phyloP scores from a whole-genome alignment of 1,139 yeast genomes.

The Kodamaea arcana region DNA sequence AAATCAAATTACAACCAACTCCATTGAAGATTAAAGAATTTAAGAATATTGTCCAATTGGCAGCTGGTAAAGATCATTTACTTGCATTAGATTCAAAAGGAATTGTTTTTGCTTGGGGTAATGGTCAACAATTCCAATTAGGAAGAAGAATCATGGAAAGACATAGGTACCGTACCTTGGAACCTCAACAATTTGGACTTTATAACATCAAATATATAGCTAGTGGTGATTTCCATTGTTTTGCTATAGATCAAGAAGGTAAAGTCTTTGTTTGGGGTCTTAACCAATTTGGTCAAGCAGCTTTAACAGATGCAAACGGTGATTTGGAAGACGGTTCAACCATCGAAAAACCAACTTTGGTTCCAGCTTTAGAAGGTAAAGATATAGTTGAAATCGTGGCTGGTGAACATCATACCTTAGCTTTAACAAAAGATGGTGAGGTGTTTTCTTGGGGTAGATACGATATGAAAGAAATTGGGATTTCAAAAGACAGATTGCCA shows the following conservation, averaged over 20 bases:
- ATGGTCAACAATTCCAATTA: conserved; percentile 87
- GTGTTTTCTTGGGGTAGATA: conserved; percentile 85
- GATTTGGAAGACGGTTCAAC: conserved; percentile 76
- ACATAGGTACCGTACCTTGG: conserved; percentile 64
- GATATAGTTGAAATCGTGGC: conserved; percentile 67
- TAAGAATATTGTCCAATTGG: conserved; percentile 75
- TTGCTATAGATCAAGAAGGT: conserved; percentile 77
- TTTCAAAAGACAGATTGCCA: conserved; percentile 57
- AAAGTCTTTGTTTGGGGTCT: conserved; percentile 88
- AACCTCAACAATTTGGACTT: conserved; percentile 75
- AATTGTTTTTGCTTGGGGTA: conserved; percentile 94
- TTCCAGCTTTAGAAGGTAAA: conserved; percentile 54
- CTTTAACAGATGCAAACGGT: conserved; percentile 53
- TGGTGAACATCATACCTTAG: conserved; percentile 92
- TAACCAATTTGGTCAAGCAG: conserved; percentile 96
- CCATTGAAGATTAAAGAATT: conserved; percentile 66
- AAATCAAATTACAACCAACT: conserved; percentile 56
- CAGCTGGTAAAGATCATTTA: conserved; percentile 90
- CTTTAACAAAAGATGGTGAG: conserved; percentile 66
- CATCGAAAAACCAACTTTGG: conserved; percentile 71
- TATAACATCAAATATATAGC: conserved; percentile 76
- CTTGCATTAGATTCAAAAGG: conserved; percentile 82
- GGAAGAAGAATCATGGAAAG: conserved; percentile 82
- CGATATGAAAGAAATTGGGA: conserved; percentile 91
- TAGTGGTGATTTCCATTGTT: conserved; percentile 93